phyloP scores from a whole-genome alignment of 2,329 filamentous ascomycete species.

The Claviceps africana region DNA sequence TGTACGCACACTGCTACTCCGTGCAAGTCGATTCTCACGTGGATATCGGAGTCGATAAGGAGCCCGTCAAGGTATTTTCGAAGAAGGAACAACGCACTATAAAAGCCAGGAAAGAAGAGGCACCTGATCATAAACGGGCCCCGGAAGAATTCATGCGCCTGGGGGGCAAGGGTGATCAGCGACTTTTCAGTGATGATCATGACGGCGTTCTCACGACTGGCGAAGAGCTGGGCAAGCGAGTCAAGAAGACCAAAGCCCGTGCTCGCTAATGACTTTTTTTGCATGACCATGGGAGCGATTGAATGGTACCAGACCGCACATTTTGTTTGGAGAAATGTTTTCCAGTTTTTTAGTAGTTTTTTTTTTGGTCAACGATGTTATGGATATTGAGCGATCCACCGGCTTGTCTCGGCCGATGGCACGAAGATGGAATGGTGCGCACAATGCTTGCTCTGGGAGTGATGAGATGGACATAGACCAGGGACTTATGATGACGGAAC shows the following conservation, averaged over 20 bases:
- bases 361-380: background rate
- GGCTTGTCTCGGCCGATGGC: background rate
- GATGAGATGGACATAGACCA: background rate
- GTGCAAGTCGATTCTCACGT: constrained; percentile 41
- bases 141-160: constrained; percentile 69
- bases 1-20: constrained; percentile 71
- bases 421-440: constrained; percentile 5
- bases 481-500: background rate
- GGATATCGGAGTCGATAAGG: constrained; percentile 40
- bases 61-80: constrained; percentile 57
- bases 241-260: constrained; percentile 16
- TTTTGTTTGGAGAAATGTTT: no score
- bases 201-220: constrained; percentile 33
- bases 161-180: constrained; percentile 75
- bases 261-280: constrained; percentile 5
- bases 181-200: constrained; percentile 54
- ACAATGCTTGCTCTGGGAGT: background rate
- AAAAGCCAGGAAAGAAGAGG: constrained; percentile 40
- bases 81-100: constrained; percentile 44
- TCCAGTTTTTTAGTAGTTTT: background rate
- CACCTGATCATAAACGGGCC: constrained; percentile 52
- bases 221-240: constrained; percentile 16
- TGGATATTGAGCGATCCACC: background rate
- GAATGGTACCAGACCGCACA: background rate
- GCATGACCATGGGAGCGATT: background rate